These are phyloP conservation scores for Starmerella scarabaei DNA, from an alignment of 805 yeast species.

Conservation along the genomic window DNA sequence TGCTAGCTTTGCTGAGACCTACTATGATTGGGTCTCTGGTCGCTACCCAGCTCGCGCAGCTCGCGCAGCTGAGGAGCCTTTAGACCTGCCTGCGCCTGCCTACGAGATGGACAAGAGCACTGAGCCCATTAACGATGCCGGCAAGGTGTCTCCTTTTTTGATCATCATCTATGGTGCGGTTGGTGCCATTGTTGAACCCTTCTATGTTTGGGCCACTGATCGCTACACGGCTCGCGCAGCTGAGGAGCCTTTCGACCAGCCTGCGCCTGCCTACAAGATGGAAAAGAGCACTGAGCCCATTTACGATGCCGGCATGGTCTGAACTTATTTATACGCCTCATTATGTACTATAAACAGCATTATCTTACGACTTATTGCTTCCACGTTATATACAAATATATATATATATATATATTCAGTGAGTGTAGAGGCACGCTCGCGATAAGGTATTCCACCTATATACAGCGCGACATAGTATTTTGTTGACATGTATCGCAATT, in stretches of 20 bases:
- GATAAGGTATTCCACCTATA: too few relatives aligned
- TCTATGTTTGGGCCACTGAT: background rate
- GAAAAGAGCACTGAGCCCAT: background rate
- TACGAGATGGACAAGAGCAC: background rate
- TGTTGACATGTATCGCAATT: too few relatives aligned
- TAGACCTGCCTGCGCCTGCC: background rate
- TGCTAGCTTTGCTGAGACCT: background rate
- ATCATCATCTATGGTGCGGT: background rate
- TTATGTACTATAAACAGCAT: too few relatives aligned
- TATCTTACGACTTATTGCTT: too few relatives aligned
- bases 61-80: slow-evolving; percentile 1
- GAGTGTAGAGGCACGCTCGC: too few relatives aligned
- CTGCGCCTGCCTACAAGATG: background rate
- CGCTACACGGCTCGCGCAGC: background rate
- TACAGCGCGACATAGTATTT: too few relatives aligned
- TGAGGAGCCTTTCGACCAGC: background rate
- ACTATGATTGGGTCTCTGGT: background rate
- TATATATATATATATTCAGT: too few relatives aligned
- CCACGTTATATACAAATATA: too few relatives aligned
- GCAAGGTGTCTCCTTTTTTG: background rate
- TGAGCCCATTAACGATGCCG: background rate
- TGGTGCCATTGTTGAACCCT: background rate
- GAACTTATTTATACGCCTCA: too few relatives aligned
- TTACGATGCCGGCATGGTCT: background rate
- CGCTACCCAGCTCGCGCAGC: background rate